Evolutionary conservation across 768 basidiomycete species (phyloP).

Genomic region (Amanita phalloides): DNA sequence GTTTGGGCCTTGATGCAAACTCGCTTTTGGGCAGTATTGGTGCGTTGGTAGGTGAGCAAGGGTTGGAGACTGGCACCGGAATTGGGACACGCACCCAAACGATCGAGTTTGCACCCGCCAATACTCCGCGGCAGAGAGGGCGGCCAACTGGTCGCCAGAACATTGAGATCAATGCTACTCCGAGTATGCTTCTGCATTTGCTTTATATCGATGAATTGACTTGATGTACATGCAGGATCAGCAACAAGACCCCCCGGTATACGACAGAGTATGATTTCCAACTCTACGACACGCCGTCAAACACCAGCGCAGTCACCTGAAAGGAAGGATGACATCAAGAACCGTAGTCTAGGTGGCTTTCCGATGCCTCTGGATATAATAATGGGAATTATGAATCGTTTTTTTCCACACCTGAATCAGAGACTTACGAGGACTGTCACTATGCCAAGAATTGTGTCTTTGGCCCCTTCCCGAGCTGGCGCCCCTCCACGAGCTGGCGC

Average conservation of each 20-base stretch:
- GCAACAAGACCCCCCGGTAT: neutral
- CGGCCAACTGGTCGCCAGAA: neutral
- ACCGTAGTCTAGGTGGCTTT: constrained; percentile 60
- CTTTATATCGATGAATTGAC: constrained; percentile 11
- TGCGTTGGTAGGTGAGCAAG: neutral
- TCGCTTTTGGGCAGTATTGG: neutral
- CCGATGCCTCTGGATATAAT: constrained; percentile 57
- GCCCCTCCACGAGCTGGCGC: constrained; percentile 20
- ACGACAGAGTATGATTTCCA: neutral
- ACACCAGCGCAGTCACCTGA: neutral
- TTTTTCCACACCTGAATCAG: constrained; percentile 55
- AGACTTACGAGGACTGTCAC: constrained; percentile 63
- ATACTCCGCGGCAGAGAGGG: constrained; percentile 15
- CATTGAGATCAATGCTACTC: neutral
- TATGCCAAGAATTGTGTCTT: constrained; percentile 58
- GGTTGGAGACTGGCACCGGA: neutral
- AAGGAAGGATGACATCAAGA: constrained; percentile 16
- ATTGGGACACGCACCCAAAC: constrained; percentile 27
- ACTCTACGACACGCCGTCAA: neutral
- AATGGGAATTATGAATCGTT: constrained; percentile 32
- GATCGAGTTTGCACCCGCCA: constrained; percentile 38
- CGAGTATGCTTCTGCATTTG: constrained; percentile 7
- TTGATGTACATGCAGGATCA: constrained; percentile 2
- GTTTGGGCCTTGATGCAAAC: neutral
- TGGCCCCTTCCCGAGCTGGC: constrained; percentile 32